These are phyloP conservation scores for Berberis thunbergii DNA, from an alignment of 164 flowering plant species.

Conservation along the genomic window DNA sequence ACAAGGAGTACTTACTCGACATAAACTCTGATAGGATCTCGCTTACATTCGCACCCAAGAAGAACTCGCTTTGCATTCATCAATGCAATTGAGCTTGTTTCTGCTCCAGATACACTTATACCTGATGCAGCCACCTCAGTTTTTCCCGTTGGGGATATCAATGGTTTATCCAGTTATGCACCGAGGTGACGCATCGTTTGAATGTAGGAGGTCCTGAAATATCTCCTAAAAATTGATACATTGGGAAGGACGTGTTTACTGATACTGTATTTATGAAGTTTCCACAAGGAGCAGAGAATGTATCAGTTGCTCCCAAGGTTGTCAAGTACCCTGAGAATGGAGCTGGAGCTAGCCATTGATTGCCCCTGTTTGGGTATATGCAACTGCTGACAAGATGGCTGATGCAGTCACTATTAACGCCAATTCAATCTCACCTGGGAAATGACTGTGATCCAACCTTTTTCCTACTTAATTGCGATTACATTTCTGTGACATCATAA, in stretches of 20 bases:
- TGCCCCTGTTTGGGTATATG: slow-evolving; percentile 62
- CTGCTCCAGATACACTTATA: slow-evolving; percentile 53
- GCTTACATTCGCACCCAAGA: slow-evolving; percentile 49
- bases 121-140: slow-evolving; percentile 42
- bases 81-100: slow-evolving; percentile 73
- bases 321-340: slow-evolving; percentile 30
- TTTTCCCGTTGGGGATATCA: slow-evolving; percentile 30
- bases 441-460: slow-evolving; percentile 47
- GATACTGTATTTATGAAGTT: slow-evolving; percentile 29
- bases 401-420: slow-evolving; percentile 25
- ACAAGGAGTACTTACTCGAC: slow-evolving; percentile 65
- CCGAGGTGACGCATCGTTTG: slow-evolving; percentile 41
- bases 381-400: slow-evolving; percentile 57
- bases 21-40: slow-evolving; percentile 33
- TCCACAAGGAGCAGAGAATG: slow-evolving; percentile 35
- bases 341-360: slow-evolving; percentile 33
- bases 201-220: slow-evolving; percentile 66
- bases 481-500: slow-evolving; percentile 88
- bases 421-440: slow-evolving; percentile 68
- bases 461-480: slow-evolving; percentile 53
- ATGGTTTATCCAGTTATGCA: slow-evolving; percentile 33
- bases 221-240: slow-evolving; percentile 51
- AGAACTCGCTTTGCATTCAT: slow-evolving; percentile 54
- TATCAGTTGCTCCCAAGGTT: slow-evolving; percentile 24
- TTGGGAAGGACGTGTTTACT: slow-evolving; percentile 52